Percentiles rank a stretch among this genome's conserved stretches.
phyloP scores from a whole-genome alignment of 306 rosid genomes.

The Cucumis melo region DNA sequence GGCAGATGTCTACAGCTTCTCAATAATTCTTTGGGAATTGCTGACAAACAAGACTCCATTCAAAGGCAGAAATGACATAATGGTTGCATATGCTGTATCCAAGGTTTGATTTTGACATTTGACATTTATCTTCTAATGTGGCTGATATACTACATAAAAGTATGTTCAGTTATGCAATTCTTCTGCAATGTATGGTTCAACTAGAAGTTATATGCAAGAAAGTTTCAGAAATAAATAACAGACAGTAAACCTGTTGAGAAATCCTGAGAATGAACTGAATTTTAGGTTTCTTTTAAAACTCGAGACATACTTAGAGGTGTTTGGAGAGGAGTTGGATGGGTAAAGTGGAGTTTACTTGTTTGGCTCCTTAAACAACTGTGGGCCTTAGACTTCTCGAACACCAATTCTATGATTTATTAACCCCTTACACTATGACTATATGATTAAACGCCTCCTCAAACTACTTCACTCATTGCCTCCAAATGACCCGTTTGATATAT shows the following conservation, averaged over 20 bases:
- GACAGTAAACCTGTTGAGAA: background rate
- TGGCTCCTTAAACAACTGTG: too few relatives aligned
- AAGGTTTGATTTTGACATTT: slow-evolving; percentile 19
- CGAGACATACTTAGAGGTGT: too few relatives aligned
- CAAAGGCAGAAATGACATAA: slow-evolving; percentile 21
- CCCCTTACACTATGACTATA: too few relatives aligned
- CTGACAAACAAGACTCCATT: slow-evolving; percentile 45
- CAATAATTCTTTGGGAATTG: slow-evolving; percentile 44
- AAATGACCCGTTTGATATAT: background rate
- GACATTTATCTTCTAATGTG: background rate
- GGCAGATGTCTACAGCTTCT: slow-evolving; percentile 56
- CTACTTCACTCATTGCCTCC: too few relatives aligned
- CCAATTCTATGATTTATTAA: too few relatives aligned
- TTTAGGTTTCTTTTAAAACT: too few relatives aligned
- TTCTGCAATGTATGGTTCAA: background rate
- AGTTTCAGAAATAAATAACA: background rate
- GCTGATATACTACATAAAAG: background rate
- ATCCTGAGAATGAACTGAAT: background rate
- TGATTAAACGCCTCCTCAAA: too few relatives aligned
- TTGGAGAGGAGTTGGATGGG: too few relatives aligned
- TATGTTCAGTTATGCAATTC: background rate
- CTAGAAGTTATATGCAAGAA: background rate
- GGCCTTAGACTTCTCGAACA: too few relatives aligned
- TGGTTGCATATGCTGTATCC: slow-evolving; percentile 57
- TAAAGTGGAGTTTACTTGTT: too few relatives aligned